These are phyloP conservation scores for Urostyla sp. DNA, from an alignment of 73 alveolate species.

Conservation along the genomic window DNA sequence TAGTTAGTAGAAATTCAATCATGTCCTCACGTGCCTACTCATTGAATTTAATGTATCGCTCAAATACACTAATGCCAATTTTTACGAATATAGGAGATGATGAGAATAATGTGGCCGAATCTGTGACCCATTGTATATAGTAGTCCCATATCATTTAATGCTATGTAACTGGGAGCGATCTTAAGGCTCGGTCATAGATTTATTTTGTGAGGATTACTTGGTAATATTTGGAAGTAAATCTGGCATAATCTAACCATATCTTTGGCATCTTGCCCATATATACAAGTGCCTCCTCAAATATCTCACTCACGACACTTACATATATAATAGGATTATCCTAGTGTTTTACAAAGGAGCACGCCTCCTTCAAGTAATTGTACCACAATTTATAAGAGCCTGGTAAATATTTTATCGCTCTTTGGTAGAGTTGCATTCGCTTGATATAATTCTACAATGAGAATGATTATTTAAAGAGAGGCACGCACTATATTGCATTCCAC, in stretches of 20 bases:
- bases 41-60: constrained; percentile 83
- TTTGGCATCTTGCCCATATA: constrained; percentile 94
- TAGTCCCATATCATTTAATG: constrained; percentile 93
- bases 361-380: constrained; percentile 92
- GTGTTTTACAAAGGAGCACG: constrained; percentile 77
- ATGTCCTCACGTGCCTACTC: constrained; percentile 92
- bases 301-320: constrained; percentile 74
- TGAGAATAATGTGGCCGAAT: constrained; percentile 65
- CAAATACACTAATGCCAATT: constrained; percentile 78
- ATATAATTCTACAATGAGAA: constrained; percentile 71
- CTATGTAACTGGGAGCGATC: constrained; percentile 90
- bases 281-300: constrained; percentile 88
- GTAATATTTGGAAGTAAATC: constrained; percentile 78
- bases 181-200: constrained; percentile 89
- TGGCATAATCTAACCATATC: constrained; percentile 94
- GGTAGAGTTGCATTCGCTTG: constrained; percentile 87
- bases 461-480: too few relatives aligned
- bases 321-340: constrained; percentile 39
- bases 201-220: constrained; percentile 86
- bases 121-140: constrained; percentile 88
- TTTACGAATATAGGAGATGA: too few relatives aligned
- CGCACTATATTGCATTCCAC: constrained; percentile 90
- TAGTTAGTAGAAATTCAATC: constrained; percentile 82
- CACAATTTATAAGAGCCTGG: constrained; percentile 98
- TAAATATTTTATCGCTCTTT: constrained; percentile 87